A percentile compares a stretch with the other conserved stretches of the same genome.
Conservation (phyloP, 495 filamentous ascomycete genomes). For the Xylaria palmicola region DNA sequence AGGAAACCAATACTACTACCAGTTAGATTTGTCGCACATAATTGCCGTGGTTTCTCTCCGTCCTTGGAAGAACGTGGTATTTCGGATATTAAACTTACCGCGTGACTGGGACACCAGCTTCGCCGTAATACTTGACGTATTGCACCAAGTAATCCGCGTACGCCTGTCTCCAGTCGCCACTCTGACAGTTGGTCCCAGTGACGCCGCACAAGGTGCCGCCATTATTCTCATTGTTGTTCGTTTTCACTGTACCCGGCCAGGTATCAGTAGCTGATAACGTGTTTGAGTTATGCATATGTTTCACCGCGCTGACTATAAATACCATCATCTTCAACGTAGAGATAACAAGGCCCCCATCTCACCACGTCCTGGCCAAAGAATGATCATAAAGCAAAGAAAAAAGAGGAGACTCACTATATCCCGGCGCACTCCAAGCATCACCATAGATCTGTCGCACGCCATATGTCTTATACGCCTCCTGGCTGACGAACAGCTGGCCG, state of each 20-base stretch:
- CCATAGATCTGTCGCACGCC: conserved; percentile 54
- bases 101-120: conserved; percentile 50
- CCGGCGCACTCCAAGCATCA: conserved; percentile 28
- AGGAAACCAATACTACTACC: conserved; percentile 30
- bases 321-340: no score
- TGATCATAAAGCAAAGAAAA: neutral
- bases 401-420: conserved; percentile 2
- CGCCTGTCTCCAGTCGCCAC: conserved; percentile 55
- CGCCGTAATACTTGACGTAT: conserved; percentile 50
- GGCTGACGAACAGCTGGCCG: conserved; percentile 52
- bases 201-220: conserved; percentile 57
- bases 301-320: no score
- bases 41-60: neutral
- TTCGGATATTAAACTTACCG: conserved; percentile 45
- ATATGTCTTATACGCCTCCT: conserved; percentile 47
- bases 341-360: no score
- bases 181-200: conserved; percentile 40
- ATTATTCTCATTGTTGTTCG: conserved; percentile 48
- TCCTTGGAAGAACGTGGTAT: neutral
- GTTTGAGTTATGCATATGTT: neutral
- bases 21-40: neutral
- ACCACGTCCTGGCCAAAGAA: no score
- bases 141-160: conserved; percentile 56
- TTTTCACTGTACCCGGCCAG: conserved; percentile 56
- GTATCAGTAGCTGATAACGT: conserved; percentile 26